Evolutionary conservation across 768 basidiomycete species (phyloP), one percentile per base, ranked within the genome.

Genomic region (Guyanaporus albipodus): DNA sequence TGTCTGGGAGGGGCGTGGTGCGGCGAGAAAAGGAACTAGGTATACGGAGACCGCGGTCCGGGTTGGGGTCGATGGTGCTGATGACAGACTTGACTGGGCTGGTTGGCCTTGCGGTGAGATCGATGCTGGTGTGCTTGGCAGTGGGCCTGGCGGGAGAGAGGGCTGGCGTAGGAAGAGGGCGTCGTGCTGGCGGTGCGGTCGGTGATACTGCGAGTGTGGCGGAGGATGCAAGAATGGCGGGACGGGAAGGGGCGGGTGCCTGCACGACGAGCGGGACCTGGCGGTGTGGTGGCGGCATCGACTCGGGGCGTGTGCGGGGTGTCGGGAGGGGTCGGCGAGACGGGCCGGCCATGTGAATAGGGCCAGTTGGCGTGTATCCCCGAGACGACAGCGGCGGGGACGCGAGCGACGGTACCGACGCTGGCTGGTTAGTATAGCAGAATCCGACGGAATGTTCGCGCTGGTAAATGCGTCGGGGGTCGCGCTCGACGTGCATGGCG

Each of bases 221-320:
- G 21, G 58, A 39, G 22, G 52, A 47, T 0, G 62, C 36, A 22
- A 67, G 59, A 12, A 67, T 61, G 42, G 49, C 61, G 32, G 64
- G 64, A 12, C 66, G 54, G 21, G 61, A 66, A 4, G 64, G 64
- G 1, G 64, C 63, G 32, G 64, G 64, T 4, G 64, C 56, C 17
- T 65, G 64, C 4, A 66, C 54, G 61, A 52, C 44, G 51, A 51
- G 60, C 35, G 45, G 58, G 18, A 31, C 0, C 14, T 49, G 53
- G 37, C 58, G 63, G 28, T 18, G 39, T 0, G 54, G 50, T 0
- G 55, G 54, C 29, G 63, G 55, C 49, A 67, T 51, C 17, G 57
- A 55, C 44, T 63, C 60, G 15, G 59, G 66, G 26, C 60, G 60
- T 15, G 59, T 17, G 23, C 62, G 58, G 8, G 62, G 59, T 2